Percentiles rank a stretch among this genome's conserved stretches.
These are phyloP conservation scores for Kodamaea restingae DNA, from an alignment of 805 yeast genomes.

Conservation along the genomic window DNA sequence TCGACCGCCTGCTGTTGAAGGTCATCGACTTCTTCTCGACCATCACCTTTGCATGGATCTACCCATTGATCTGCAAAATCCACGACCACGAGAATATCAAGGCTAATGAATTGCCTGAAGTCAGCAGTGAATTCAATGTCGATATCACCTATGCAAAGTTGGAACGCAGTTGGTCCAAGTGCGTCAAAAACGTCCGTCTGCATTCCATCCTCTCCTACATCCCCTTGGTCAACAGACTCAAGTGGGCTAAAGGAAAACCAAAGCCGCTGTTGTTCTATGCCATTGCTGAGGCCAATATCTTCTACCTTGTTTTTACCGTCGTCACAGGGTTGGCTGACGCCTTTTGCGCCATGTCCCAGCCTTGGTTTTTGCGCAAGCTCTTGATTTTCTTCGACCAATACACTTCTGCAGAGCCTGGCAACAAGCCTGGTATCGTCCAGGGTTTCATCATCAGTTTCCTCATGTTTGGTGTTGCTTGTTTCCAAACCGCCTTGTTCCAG, in stretches of 20 bases:
- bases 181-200: conserved; percentile 13
- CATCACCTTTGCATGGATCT: conserved; percentile 25
- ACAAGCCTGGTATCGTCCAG: conserved; percentile 22
- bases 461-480: conserved; percentile 25
- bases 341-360: conserved; percentile 20
- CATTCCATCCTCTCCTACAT: conserved; percentile 8
- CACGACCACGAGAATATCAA: conserved; percentile 20
- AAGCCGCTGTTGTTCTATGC: conserved; percentile 21
- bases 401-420: conserved; percentile 4
- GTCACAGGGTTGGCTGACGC: conserved; percentile 22
- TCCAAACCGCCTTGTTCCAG: conserved; percentile 21
- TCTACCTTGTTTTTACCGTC: conserved; percentile 11
- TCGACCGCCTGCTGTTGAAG: conserved; percentile 18
- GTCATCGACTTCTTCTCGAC: conserved; percentile 19
- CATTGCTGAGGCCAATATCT: conserved; percentile 16
- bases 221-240: conserved; percentile 7
- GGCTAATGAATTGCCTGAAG: conserved; percentile 16
- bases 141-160: conserved; percentile 18
- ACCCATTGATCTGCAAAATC: conserved; percentile 23
- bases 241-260: conserved; percentile 8
- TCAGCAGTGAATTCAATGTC: conserved; percentile 8
- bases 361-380: conserved; percentile 28
- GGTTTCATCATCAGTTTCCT: conserved; percentile 23
- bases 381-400: conserved; percentile 22
- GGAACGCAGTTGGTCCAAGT: conserved; percentile 20